Evolutionary conservation across 1,284 basidiomycete genomes (phyloP).

Genomic region (Phlebopus sp.): DNA sequence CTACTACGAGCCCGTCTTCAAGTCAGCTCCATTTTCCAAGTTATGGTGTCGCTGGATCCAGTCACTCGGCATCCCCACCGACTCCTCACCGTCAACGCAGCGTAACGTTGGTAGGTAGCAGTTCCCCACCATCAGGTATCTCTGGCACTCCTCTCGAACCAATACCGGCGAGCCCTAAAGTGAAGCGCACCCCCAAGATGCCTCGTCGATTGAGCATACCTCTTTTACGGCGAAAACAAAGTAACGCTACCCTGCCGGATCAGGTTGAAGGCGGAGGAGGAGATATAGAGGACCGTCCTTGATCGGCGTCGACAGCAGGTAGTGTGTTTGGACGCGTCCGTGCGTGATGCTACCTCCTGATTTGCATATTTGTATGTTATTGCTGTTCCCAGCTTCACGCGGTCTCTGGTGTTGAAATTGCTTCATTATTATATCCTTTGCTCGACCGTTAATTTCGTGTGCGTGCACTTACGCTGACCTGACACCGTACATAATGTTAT

Average conservation of each 20-base stretch:
- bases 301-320: neutral
- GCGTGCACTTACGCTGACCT: too few relatives aligned
- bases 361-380: too few relatives aligned
- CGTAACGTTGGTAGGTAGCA: constrained; percentile 20
- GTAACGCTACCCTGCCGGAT: constrained; percentile 8
- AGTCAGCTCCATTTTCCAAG: constrained; percentile 6
- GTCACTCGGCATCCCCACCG: constrained; percentile 3
- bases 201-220: constrained; percentile 30
- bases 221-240: constrained; percentile 28
- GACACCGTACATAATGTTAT: too few relatives aligned
- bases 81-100: constrained; percentile 16
- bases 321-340: too few relatives aligned
- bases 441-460: too few relatives aligned
- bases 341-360: too few relatives aligned
- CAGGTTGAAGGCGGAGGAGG: neutral
- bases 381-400: too few relatives aligned
- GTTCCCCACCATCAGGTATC: constrained; percentile 9
- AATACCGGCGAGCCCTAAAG: neutral
- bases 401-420: too few relatives aligned
- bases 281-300: neutral
- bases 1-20: neutral
- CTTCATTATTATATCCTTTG: too few relatives aligned
- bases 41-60: neutral
- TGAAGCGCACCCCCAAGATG: constrained; percentile 20
- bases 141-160: neutral